Base-by-base conservation (phyloP, 2,329 filamentous ascomycete genomes). In the Aspergillus costaricaensis region DNA sequence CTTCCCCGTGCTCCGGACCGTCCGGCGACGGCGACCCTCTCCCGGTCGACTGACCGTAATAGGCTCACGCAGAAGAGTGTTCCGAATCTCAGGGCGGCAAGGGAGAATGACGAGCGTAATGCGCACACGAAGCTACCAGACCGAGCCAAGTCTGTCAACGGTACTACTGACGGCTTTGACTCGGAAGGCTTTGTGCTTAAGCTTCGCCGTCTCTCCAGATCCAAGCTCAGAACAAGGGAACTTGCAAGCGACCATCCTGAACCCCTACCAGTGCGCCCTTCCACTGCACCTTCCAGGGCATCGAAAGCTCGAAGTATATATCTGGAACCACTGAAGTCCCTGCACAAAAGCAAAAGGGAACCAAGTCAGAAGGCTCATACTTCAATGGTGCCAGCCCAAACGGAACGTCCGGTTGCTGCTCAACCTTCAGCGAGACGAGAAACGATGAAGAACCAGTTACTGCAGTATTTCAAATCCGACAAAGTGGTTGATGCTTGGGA, bases 401-500 rank as follows among this genome's bases (percentile, higher is more conserved):
- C 52, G 59, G 55, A 60, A 54, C 17, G 51, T 30, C 36, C 56
- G 57, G n/a, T 39, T 41, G 43, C 61, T 27, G 21, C 60, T 17
- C 25, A 62, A 60, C 30, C 53, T 36, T 60, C 60, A n/a, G 23
- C 47, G 9, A 64, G 58, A 48, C 61, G 55, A 2, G 70, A 76
- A 8, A 70, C 64, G 5, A 69, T 75, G 68, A 73, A 71, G 58
- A 63, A 68, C 10, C 73, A 76, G 60, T 65, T 76, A 15, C 65
- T 68, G 36, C 71, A 74, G 14, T 73, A 70, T 57, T 65, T 75
- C n/a, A 74, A 70, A 43, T 72, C 72, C 2, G 73, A 74, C 55
- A 69, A 67, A n/a, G 73, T 74, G 15, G 57, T 70, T 14, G 73
- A 76, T 9, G 64, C 68, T 9, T 74, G 72, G 72, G 72, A 74